Base-by-base conservation (phyloP, 1,139 yeast species). In the Pichia inconspicua region DNA sequence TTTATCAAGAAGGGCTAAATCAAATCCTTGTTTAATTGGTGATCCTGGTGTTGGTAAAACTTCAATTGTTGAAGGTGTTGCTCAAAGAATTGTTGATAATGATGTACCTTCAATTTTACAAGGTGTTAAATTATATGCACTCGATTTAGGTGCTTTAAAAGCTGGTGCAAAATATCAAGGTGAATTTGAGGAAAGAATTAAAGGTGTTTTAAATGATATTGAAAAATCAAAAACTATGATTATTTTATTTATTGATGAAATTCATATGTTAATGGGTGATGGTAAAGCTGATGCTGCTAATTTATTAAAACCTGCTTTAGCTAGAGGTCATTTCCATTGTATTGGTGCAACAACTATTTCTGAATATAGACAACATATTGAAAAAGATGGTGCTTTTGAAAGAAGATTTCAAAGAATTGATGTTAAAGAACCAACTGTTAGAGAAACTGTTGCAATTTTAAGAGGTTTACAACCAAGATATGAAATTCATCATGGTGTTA, bases 31-130 rank as follows among this genome's bases (percentile, higher is more conserved):
- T 57, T 72, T 92, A 56, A 88, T 92, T 61, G 99, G 99, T 74
- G 97, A 92, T 62, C 96, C 98, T 34, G 99, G 99, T 78, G 97
- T 92, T 47, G 99, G 99, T 74, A 92, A 92, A 70, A 94, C 98
- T 37, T 86, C 96, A 22, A 90, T 92, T 60, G 96, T 90, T 45
- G 99, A 92, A 72, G 98, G 98, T 58, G 97, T 92, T 50, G 97
- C 98, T 15, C 97, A 92, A 69, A 78, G 98, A 70, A 89, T 92
- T 55, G 82, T 92, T 53, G 97, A 92, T 62, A 88, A 87, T 51
- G 99, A 92, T 68, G 96, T 94, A 17, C 98, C 98, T 41, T 78
- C 82, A 43, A 85, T 90, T 53, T 74, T 92, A 58, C 84, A 87
- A 48, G 81, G 81, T 54, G 80, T 96, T 55, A 79, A 84, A 56